phyloP scores from a whole-genome alignment of 495 filamentous ascomycete genomes.

The Podospora pseudoanserina region DNA sequence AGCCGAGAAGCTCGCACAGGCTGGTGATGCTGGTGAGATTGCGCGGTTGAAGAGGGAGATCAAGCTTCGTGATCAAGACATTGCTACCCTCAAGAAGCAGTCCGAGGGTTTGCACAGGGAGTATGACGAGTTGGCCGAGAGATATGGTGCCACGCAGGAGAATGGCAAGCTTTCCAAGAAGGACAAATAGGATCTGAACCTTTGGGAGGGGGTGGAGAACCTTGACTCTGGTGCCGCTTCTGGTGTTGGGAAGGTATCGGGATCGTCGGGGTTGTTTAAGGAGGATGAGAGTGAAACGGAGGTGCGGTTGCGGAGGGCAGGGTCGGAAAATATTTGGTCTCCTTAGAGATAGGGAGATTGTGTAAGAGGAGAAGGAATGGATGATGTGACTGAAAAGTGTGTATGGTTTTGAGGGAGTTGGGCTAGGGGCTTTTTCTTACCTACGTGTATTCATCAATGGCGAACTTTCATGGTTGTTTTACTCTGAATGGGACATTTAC shows the following conservation, averaged over 20 bases:
- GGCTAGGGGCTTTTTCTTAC: background rate
- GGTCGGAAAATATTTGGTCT: background rate
- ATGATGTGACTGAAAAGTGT: background rate
- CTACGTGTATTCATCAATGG: background rate
- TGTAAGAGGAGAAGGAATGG: background rate
- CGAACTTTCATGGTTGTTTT: background rate
- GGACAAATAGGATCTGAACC: conserved; percentile 49
- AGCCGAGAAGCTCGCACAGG: conserved; percentile 71
- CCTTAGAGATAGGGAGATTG: background rate
- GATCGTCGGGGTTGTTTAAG: background rate
- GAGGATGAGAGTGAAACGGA: background rate
- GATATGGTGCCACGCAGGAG: conserved; percentile 58
- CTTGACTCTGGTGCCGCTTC: background rate
- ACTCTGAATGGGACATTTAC: background rate
- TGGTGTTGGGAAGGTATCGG: background rate
- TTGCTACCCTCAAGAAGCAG: conserved; percentile 83
- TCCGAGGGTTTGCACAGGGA: conserved; percentile 68
- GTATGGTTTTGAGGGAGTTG: background rate
- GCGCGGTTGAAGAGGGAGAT: conserved; percentile 64
- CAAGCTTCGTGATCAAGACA: conserved; percentile 66
- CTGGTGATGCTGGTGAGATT: conserved; percentile 57
- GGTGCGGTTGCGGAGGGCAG: background rate
- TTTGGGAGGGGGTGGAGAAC: conserved; percentile 14
- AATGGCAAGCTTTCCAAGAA: conserved; percentile 60
- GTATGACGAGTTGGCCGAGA: conserved; percentile 79